Base-by-base conservation (phyloP, 2,329 filamentous ascomycete genomes). In the Rosellinia necatrix region DNA sequence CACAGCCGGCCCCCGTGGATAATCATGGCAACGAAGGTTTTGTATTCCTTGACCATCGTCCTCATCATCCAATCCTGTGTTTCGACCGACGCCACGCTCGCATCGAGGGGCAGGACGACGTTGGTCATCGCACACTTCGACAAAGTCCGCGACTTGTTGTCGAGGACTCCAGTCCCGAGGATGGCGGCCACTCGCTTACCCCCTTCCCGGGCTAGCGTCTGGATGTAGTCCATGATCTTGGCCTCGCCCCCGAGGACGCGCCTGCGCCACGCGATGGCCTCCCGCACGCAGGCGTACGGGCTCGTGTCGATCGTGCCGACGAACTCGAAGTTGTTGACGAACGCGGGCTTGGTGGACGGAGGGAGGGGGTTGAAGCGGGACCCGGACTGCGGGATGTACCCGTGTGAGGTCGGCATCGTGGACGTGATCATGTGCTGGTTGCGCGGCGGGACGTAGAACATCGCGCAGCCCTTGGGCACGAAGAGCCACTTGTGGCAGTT, bases 401-500 rank as follows among this genome's bases (percentile, higher is more conserved):
- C 89, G 70, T 92, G 90, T 34, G 87, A 91, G 0, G 91, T 96
- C 0, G 91, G 90, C 25, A 96, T 71, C 0, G 90, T 87, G 2
- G 86, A 86, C 12, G 85, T 82, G 37, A 97, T 84, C 38, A 96
- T 72, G 44, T 78, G 75, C 71, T 97, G 93, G 71, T 96, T 92
- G 19, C 88, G 81, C 15, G 78, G 57, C 0, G 92, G 89, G 1
- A 94, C 89, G 72, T 96, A 89, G 62, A 97, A 83, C 3, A 94
- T 77, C 2, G 91, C 91, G 69, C 89, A 92, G 13, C 87, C 88
- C 27, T 92, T 85, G 1, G 92, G 93, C 0, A 85, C 83, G 67
- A 85, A 87, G 6, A 97, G 84, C 93, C 93, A 97, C 77, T 96
- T 96, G 76, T 96, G 90, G 65, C 86, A 90, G 71, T 97, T 97